Percentiles rank a stretch among this genome's conserved stretches.
Conservation (phyloP, 208 protist genomes). For the Acanthamoeba healyi region DNA sequence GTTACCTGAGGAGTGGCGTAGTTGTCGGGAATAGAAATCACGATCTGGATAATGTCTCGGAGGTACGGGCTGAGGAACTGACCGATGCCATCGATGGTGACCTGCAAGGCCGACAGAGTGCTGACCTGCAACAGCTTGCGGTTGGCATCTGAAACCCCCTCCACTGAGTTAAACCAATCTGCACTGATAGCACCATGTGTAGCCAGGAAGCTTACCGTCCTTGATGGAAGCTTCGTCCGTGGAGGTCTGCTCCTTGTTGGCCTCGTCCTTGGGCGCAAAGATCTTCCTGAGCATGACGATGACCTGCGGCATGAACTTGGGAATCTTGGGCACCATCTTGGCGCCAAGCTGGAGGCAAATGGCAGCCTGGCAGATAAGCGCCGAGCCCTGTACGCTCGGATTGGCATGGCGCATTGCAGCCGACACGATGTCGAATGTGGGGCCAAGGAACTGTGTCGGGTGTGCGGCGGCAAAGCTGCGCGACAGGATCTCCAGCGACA, state of each 20-base stretch:
- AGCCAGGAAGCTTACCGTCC: not conserved
- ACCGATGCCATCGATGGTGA: constrained; percentile 8
- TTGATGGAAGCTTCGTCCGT: not conserved
- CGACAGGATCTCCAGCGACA: constrained; percentile 55
- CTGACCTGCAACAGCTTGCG: constrained; percentile 52
- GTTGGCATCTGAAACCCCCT: not conserved
- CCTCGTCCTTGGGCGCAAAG: not conserved
- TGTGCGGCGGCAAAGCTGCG: constrained; percentile 46
- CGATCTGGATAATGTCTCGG: constrained; percentile 18
- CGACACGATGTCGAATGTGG: constrained; percentile 30
- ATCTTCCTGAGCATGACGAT: constrained; percentile 1
- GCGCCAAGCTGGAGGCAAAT: constrained; percentile 29
- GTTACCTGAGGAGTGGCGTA: not conserved
- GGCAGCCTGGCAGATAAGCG: constrained; percentile 30
- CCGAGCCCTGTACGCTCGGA: not conserved
- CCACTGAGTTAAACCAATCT: not conserved
- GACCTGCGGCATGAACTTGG: constrained; percentile 36
- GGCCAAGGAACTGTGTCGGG: not conserved
- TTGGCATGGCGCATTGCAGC: not conserved
- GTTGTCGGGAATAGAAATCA: not conserved
- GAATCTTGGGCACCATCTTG: constrained; percentile 53
- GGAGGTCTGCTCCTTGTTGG: not conserved
- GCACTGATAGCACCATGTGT: not conserved
- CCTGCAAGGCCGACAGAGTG: constrained; percentile 16
- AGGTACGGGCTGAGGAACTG: constrained; percentile 66